Evolutionary conservation across 2,329 filamentous ascomycete genomes (phyloP), one percentile per base, ranked within the genome.

Genomic region (Aspergillus nomiae): DNA sequence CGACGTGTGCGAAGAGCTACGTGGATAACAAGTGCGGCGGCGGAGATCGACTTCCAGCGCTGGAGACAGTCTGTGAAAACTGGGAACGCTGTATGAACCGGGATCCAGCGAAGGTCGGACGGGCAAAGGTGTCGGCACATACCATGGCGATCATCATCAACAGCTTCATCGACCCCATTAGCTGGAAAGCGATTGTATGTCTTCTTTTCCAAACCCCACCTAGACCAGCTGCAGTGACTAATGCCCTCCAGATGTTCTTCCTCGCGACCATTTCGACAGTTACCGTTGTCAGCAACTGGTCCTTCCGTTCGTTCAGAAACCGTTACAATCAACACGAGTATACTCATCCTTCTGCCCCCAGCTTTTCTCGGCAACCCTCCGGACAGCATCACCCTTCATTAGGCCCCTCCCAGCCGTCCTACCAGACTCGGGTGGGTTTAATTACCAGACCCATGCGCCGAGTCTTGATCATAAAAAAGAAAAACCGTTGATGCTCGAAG

Each of bases 141-240:
- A 95, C 94, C 30, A 91, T 97, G 74, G 94, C 94, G 0, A 88
- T 92, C 73, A 96, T 99, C 46, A 90, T 98, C 77, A 97, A 98
- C 75, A 90, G 90, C 71, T 97, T 98, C 76, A 89, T 96, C 5
- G 92, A 96, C 70, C 89, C 92, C 7, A 94, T 98, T 77, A 92
- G 90, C 67, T 90, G 92, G 78, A 97, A 97, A 78, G 86, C 88
- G 12, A 89, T 91, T 83, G 87, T 88, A 83, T 65, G 81, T 77
- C 32, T 28, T 38, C 30, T 14, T 3, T 36, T 36, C 14, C 34
- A 48, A 0, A 16, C 38, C n/a, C 48, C 9, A 16, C 21, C 3
- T 21, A 41, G 16, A 11, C 26, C 12, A 46, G 5, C 11, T 24
- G 12, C n/a, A 21, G 24, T 12, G 34, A 63, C 70, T 74, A 67